Evolutionary conservation across 345 rosid genomes (phyloP), one percentile per base, ranked within the genome.

Genomic region (Hevea brasiliensis): DNA sequence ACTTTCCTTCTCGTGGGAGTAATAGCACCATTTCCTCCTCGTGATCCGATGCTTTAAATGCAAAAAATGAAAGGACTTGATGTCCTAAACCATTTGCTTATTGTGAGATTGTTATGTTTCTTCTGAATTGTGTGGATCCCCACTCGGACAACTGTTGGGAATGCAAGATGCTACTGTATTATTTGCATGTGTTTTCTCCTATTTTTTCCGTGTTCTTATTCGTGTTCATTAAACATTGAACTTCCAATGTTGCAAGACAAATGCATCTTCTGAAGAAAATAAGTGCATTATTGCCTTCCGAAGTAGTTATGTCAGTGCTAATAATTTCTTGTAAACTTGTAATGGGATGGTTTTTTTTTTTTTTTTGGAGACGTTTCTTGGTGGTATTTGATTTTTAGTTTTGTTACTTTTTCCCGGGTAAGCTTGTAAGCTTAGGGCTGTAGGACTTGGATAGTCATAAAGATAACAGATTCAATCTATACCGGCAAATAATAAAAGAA

Each of bases 1-100:
- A 13, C 84, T 82, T 54, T 81, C 88, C 58, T 87, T 84, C 87
- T 81, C 89, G 9, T 89, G 90, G 94, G 84, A 85, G 88, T 84
- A 84, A 73, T 72, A 17, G 67, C 58, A 7, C 74, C 73, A 65
- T 67, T 57, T 69, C 56, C 47, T 63, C 20, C 61, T 58, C 59
- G 27, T 11, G 58, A 68, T 40, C 54, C 21, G 13, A 17, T 59
- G 41, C 21, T 67, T 47, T 7, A 65, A 45, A 21, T 61, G 24
- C 18, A n/a, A 60, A 11, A 24, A 41, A 65, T n/a, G 29, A 66
- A 45, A 66, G 47, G 37, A 21, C 58, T 74, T 32, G 23, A 21
- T 55, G 6, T 26, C 71, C 65, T 24, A 18, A 67, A 67, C 11
- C 10, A 54, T 6, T 47, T 40, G 40, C 26, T 41, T 44, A 24